These are phyloP conservation scores for Candida multigemmis DNA, from an alignment of 805 yeast species.

Conservation along the genomic window DNA sequence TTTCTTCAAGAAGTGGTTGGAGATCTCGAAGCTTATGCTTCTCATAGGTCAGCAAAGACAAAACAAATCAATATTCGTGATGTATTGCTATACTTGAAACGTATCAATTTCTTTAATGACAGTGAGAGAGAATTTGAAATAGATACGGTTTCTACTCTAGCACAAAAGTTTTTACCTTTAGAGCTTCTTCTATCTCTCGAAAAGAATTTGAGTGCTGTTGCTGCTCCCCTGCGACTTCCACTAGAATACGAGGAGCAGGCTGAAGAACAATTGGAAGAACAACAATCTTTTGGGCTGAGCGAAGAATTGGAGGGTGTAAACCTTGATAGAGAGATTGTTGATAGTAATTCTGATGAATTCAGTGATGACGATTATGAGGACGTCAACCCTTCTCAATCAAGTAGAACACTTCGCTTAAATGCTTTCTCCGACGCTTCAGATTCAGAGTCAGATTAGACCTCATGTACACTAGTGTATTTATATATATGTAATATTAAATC, in stretches of 20 bases:
- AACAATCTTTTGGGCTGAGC: no score
- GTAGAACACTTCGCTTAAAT: no score
- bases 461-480: no score
- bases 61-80: slow-evolving; percentile 21
- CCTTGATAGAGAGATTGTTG: neutral
- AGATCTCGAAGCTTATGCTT: slow-evolving; percentile 27
- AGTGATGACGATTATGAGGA: neutral
- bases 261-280: slow-evolving; percentile 1
- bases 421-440: no score
- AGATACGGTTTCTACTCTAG: slow-evolving; percentile 19
- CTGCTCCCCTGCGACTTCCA: neutral
- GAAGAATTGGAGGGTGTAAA: no score
- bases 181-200: slow-evolving; percentile 24
- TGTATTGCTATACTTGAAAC: slow-evolving; percentile 22
- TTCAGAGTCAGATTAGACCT: no score
- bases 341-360: slow-evolving; percentile 1
- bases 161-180: slow-evolving; percentile 25
- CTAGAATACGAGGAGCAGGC: slow-evolving; percentile 1
- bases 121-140: slow-evolving; percentile 7
- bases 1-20: slow-evolving; percentile 19
- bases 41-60: slow-evolving; percentile 15
- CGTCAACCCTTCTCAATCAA: neutral
- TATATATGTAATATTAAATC: slow-evolving; percentile 5
- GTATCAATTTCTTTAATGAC: slow-evolving; percentile 14
- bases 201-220: slow-evolving; percentile 11